phyloP scores from a whole-genome alignment of 148 eudicot species.

The Fagopyrum tataricum region DNA sequence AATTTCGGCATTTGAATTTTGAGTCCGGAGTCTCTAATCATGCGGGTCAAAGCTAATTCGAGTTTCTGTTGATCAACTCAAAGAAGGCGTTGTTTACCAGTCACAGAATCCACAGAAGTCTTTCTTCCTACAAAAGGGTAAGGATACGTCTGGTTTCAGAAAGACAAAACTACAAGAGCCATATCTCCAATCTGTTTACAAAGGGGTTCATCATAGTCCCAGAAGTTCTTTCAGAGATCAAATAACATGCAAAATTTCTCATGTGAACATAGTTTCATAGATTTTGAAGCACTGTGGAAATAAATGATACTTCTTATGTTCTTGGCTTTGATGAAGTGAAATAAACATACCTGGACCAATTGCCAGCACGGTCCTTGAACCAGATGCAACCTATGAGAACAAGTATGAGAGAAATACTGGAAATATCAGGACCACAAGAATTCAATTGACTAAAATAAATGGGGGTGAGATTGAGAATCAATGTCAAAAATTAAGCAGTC shows the following conservation, averaged over 20 bases:
- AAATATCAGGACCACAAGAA: not conserved
- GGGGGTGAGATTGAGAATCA: not conserved
- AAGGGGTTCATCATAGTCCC: not conserved
- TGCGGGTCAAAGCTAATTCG: not conserved
- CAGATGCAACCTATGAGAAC: constrained; percentile 58
- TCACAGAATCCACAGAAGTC: constrained; percentile 32
- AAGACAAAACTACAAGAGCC: too few species aligned
- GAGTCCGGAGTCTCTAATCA: too few species aligned
- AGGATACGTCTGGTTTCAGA: not conserved
- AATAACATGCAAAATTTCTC: not conserved
- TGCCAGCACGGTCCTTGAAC: constrained; percentile 91
- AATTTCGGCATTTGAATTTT: too few species aligned
- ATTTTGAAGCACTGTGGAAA: not conserved
- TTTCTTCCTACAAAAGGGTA: constrained; percentile 28
- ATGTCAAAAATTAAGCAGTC: not conserved
- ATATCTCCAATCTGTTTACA: too few species aligned
- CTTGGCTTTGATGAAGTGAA: not conserved
- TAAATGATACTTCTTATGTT: not conserved
- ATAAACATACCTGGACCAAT: constrained; percentile 78
- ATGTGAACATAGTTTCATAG: not conserved
- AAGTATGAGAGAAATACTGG: not conserved
- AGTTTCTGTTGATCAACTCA: constrained; percentile 7
- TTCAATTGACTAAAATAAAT: not conserved
- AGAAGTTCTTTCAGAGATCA: not conserved
- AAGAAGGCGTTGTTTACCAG: constrained; percentile 40